Evolutionary conservation across 2,329 filamentous ascomycete genomes (phyloP), one percentile per base, ranked within the genome.

Genomic region (Talaromyces islandicus): DNA sequence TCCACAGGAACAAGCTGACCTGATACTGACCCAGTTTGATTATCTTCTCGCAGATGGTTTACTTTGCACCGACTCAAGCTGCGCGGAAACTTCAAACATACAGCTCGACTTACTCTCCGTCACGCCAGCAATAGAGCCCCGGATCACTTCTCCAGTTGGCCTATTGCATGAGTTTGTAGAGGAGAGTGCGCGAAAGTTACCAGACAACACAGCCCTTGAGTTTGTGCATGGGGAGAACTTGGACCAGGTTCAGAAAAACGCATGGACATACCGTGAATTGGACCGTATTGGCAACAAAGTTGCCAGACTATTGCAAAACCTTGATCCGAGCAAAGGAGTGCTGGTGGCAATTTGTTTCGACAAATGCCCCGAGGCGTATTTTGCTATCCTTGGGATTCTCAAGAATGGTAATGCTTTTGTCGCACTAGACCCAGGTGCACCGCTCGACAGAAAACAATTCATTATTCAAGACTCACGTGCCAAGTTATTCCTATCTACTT

Each of bases 401-500:
- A 96, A 96, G 71, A 85, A 88, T 6, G 91, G 91, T 0, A 92
- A 88, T 69, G 85, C 88, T 0, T 95, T 92, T 71, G 81, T 96
- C 17, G 90, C 91, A 0, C 80, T 96, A 10, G 91, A 96, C 68
- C 87, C 89, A 0, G 82, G 81, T 0, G 88, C 91, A 0, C 91
- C 91, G 0, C 77, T 79, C 3, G 82, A 87, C 10, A 81, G 91
- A n/a, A 91, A 91, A 66, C 78, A 85, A 32, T 95, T 92, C 69
- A 93, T 96, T 10, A 67, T 92, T 4, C 66, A 83, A 24, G 93
- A 97, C 67, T 93, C 92, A 0, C 75, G 78, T 1, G 86, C 89
- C 0, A 78, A 77, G 1, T 75, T 87, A 2, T 72, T 95, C 0
- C 73, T 96, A 7, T 86, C 84, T 4, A 81, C 84, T 68, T 73